A percentile compares a stretch with the other conserved stretches of the same genome.
Conservation (phyloP, 208 protist species). For the Entamoeba histolytica region DNA sequence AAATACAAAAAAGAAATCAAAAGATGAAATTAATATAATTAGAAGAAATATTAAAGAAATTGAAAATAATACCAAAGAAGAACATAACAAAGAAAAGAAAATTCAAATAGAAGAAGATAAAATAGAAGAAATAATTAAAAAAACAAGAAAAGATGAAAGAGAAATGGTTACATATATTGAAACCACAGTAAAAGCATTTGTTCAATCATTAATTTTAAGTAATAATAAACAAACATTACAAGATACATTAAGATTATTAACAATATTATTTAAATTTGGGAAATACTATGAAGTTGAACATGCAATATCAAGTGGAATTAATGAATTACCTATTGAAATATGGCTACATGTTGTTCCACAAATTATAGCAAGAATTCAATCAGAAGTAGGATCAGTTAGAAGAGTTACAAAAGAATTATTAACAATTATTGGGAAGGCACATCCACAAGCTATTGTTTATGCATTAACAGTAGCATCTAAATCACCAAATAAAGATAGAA, state of each 20-base stretch:
- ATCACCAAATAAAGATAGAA: background rate
- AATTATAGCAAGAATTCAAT: slow-evolving; percentile 88
- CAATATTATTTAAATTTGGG: slow-evolving; percentile 76
- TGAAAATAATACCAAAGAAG: background rate
- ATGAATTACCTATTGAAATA: slow-evolving; percentile 68
- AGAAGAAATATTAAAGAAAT: background rate
- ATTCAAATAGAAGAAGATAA: background rate
- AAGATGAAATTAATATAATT: too few species aligned
- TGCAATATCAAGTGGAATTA: slow-evolving; percentile 50
- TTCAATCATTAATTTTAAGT: slow-evolving; percentile 3
- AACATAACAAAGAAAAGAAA: background rate
- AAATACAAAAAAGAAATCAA: background rate
- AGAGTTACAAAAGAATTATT: slow-evolving; percentile 71
- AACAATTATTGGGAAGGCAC: slow-evolving; percentile 62
- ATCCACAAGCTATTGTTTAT: slow-evolving; percentile 95
- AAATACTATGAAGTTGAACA: slow-evolving; percentile 53
- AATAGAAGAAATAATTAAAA: background rate
- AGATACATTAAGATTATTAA: slow-evolving; percentile 88
- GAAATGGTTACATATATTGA: background rate
- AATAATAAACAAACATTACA: slow-evolving; percentile 41
- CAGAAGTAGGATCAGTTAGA: slow-evolving; percentile 51
- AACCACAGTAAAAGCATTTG: background rate
- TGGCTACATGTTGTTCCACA: slow-evolving; percentile 98
- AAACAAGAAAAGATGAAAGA: background rate
- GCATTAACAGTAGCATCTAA: slow-evolving; percentile 84